A percentile compares a stretch with the other conserved stretches of the same genome.
phyloP scores from a whole-genome alignment of 2,329 filamentous ascomycete genomes.

The Fusarium nygamai region DNA sequence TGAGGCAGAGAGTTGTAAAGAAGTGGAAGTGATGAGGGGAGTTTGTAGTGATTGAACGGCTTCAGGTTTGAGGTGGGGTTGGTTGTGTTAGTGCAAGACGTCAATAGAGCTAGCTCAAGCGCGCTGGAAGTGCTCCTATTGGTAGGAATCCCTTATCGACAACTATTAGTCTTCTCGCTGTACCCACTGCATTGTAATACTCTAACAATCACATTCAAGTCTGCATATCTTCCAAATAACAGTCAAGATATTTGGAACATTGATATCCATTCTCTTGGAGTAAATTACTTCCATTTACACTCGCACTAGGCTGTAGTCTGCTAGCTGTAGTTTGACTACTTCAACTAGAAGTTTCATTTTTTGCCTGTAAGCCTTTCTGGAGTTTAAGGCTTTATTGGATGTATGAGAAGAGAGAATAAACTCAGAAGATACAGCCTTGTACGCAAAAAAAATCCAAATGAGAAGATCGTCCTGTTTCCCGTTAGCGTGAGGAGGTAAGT shows the following conservation, averaged over 20 bases:
- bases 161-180: accelerated
- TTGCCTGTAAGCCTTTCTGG: no score
- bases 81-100: background rate
- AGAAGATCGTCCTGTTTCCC: no score
- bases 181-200: accelerated
- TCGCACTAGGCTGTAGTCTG: accelerated
- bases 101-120: accelerated
- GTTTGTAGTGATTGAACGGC: background rate
- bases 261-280: accelerated
- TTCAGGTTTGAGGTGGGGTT: background rate
- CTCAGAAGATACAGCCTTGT: no score
- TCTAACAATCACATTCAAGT: background rate
- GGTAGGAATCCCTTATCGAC: background rate
- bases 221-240: no score
- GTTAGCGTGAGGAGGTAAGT: accelerated
- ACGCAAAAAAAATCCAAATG: no score
- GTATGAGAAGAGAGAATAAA: no score
- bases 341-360: no score
- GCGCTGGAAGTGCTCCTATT: background rate
- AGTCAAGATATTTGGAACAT: no score
- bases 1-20: background rate
- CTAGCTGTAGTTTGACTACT: no score
- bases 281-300: accelerated
- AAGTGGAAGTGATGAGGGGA: background rate
- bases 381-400: no score